A percentile compares a stretch with the other conserved stretches of the same genome.
These are phyloP conservation scores for Chaetomium sp. DNA, from an alignment of 2,329 filamentous ascomycete genomes.

Conservation along the genomic window DNA sequence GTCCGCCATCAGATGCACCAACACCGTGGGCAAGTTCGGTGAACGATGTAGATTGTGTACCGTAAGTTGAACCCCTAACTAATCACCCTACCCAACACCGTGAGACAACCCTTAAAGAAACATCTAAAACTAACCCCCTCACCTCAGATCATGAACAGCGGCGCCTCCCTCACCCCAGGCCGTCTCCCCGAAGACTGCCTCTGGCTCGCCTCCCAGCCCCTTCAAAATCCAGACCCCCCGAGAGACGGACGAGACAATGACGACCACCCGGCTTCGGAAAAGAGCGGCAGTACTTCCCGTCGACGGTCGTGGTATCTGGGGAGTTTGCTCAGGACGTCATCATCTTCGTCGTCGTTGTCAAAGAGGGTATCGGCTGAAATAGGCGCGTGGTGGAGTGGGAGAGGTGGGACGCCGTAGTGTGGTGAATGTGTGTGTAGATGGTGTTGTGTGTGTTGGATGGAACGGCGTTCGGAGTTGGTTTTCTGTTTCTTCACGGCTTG, in stretches of 20 bases:
- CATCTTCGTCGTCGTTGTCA: too few relatives aligned
- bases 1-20: slow-evolving; percentile 34
- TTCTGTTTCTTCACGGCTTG: too few relatives aligned
- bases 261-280: neutral
- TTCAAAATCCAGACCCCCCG: neutral
- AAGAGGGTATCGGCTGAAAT: too few relatives aligned
- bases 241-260: neutral
- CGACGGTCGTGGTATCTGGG: too few relatives aligned
- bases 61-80: slow-evolving; percentile 19
- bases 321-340: too few relatives aligned
- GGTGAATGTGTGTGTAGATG: too few relatives aligned
- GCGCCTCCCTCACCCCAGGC: slow-evolving; percentile 24
- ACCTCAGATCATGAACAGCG: slow-evolving; percentile 24
- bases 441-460: too few relatives aligned
- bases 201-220: slow-evolving; percentile 6
- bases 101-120: neutral
- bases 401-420: too few relatives aligned
- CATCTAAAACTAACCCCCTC: neutral
- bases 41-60: slow-evolving; percentile 33
- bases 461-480: too few relatives aligned
- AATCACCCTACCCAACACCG: neutral
- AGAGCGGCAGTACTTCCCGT: neutral
- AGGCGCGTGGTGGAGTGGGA: too few relatives aligned
- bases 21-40: slow-evolving; percentile 32
- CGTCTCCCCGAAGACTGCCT: slow-evolving; percentile 24